phyloP scores from a whole-genome alignment of 2,329 filamentous ascomycete species.

The Monosporascus sp. region DNA sequence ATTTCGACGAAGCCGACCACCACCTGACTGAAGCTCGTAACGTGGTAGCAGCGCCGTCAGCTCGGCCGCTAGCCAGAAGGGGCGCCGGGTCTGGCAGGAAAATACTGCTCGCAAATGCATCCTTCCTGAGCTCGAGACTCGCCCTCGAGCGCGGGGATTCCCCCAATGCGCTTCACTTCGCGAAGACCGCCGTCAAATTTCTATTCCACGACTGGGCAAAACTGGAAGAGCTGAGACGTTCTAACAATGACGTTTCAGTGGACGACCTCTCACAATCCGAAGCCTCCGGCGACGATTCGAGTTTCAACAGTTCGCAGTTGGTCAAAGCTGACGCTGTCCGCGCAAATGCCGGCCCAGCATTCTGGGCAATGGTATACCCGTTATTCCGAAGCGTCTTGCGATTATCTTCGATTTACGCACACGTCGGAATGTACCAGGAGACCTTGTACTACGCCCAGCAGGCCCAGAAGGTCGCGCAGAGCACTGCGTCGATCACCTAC shows the following conservation, averaged over 20 bases:
- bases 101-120: slow-evolving; percentile 52
- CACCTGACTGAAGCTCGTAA: slow-evolving; percentile 36
- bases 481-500: slow-evolving; percentile 58
- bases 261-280: slow-evolving; percentile 23
- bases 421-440: slow-evolving; percentile 83
- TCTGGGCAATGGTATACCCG: slow-evolving; percentile 74
- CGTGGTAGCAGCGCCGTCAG: slow-evolving; percentile 23
- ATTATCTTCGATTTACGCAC: slow-evolving; percentile 72
- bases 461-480: slow-evolving; percentile 69
- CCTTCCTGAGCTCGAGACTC: slow-evolving; percentile 60
- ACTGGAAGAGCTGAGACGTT: slow-evolving; percentile 36
- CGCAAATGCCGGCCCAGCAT: slow-evolving; percentile 53
- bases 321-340: slow-evolving; percentile 16
- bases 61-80: slow-evolving; percentile 23
- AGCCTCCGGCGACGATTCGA: slow-evolving; percentile 20
- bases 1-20: slow-evolving; percentile 53
- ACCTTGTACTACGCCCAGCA: slow-evolving; percentile 85
- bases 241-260: slow-evolving; percentile 8
- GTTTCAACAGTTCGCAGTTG: slow-evolving; percentile 21
- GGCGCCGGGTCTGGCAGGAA: slow-evolving; percentile 40
- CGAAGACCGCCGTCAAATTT: slow-evolving; percentile 52
- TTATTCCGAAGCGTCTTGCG: slow-evolving; percentile 68
- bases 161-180: slow-evolving; percentile 51
- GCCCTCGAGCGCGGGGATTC: slow-evolving; percentile 58
- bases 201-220: slow-evolving; percentile 52